Evolutionary conservation across 2,329 filamentous ascomycete species (phyloP).

Genomic region (Penicillium fuscoglaucum): DNA sequence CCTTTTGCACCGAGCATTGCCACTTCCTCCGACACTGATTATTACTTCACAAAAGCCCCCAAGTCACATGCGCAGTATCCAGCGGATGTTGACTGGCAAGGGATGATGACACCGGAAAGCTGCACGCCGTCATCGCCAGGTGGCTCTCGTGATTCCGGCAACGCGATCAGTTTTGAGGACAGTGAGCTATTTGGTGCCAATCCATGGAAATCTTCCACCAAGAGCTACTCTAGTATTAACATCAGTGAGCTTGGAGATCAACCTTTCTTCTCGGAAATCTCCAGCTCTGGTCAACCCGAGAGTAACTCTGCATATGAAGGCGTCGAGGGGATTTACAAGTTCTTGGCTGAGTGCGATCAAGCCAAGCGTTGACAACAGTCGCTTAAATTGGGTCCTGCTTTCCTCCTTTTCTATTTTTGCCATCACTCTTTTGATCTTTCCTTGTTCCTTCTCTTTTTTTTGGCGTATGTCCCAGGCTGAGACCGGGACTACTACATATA

Average conservation of each 20-base stretch:
- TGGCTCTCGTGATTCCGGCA: constrained; percentile 27
- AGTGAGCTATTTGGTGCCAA: constrained; percentile 50
- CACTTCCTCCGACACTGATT: constrained; percentile 44
- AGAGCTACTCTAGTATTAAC: constrained; percentile 59
- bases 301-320: constrained; percentile 59
- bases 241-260: constrained; percentile 52
- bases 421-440: constrained; percentile 1
- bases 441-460: constrained; percentile 14
- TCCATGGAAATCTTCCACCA: constrained; percentile 56
- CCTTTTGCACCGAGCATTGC: constrained; percentile 73
- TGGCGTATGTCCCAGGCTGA: constrained; percentile 11
- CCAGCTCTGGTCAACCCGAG: constrained; percentile 37
- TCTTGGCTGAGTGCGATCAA: constrained; percentile 64
- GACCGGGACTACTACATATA: constrained; percentile 5
- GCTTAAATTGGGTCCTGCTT: neutral
- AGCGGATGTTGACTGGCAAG: constrained; percentile 56
- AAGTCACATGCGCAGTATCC: constrained; percentile 31
- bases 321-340: constrained; percentile 65
- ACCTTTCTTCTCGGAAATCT: constrained; percentile 41
- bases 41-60: constrained; percentile 46
- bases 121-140: constrained; percentile 26
- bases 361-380: constrained; percentile 32
- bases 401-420: constrained; percentile 3
- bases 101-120: constrained; percentile 54
- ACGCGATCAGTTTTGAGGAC: constrained; percentile 43